Base-by-base conservation (phyloP, 805 yeast species). In the Tetrapisispora fleetii region DNA sequence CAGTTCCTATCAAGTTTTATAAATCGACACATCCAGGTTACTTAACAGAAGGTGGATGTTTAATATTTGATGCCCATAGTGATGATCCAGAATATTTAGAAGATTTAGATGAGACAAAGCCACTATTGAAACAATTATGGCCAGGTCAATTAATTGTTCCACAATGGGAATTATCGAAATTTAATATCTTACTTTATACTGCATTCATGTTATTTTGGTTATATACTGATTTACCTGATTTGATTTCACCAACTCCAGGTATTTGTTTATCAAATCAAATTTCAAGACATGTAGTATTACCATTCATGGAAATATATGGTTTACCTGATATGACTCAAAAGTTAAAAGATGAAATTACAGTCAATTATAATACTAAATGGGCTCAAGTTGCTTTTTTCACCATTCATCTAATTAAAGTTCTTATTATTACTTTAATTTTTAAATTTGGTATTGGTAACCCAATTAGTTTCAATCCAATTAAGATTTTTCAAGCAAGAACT, bases 181-280 rank as follows among this genome's bases (percentile, higher is more conserved):
- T 42, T 1, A 51, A 49, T 22, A 50, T 62, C 14, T 22, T 45
- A 17, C 43, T 50, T 4, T 62, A 55, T 37, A 46, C 49, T 3
- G 28, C 43, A 1, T 46, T 66, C 3, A 67, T 86, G 57, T 46
- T 76, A 10, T 67, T 69, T 17, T 93, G 99, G 98, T 75, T 93
- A 50, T 93, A 90, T 66, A 81, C 95, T 1, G 98, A 93, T 69
- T 74, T 93, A 63, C 99, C 99, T 1, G 96, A 88, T 60, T 76
- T 73, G 57, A 71, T 88, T 47, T 78, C 90, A 35, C 97, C 97
- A 43, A 91, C 98, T 4, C 98, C 98, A 0, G 96, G 96, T 22
- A 75, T 81, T 49, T 84, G 90, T 54, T 68, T 88, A 49, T 83
- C 95, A 11, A 83, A 80, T 58, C 78, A 79, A 55, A 49, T 80